Conservation (phyloP, 352 stramenopile genomes). For the Globisporangium viniferum region DNA sequence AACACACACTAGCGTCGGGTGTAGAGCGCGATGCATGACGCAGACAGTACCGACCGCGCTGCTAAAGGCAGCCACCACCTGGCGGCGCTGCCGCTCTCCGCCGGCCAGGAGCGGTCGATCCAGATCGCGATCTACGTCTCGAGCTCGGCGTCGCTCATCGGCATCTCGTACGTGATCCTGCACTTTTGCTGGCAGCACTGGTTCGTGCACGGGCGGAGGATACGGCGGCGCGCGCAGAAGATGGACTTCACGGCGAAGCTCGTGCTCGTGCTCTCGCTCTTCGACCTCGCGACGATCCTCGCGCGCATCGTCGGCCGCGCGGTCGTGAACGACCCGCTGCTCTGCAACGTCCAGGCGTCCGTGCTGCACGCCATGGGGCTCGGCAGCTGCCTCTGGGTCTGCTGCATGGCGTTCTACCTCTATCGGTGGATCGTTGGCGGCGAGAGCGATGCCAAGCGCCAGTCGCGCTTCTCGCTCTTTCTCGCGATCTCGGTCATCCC, state of each 20-base stretch:
- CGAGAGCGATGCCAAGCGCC: constrained; percentile 64
- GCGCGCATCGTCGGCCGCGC: constrained; percentile 53
- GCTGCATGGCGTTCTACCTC: constrained; percentile 78
- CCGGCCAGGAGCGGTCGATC: constrained; percentile 25
- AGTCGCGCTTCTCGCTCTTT: constrained; percentile 54
- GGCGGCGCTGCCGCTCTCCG: constrained; percentile 17
- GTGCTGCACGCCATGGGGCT: constrained; percentile 57
- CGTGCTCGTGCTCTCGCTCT: constrained; percentile 65
- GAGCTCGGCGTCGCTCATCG: constrained; percentile 55
- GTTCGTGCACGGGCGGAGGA: constrained; percentile 17
- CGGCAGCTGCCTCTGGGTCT: constrained; percentile 67
- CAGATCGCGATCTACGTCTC: constrained; percentile 45
- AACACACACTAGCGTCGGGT: not conserved
- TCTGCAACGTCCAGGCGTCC: constrained; percentile 56
- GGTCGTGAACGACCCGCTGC: constrained; percentile 32
- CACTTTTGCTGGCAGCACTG: constrained; percentile 53
- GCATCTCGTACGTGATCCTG: constrained; percentile 59
- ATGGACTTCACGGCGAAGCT: constrained; percentile 71
- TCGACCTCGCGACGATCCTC: constrained; percentile 57
- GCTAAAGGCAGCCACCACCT: not conserved
- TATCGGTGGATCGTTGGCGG: constrained; percentile 77
- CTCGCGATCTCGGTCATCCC: constrained; percentile 52
- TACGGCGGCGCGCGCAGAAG: constrained; percentile 18
- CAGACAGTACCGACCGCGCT: constrained; percentile 16
- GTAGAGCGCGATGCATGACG: constrained; percentile 2